Percentiles rank a stretch among this genome's conserved stretches.
Conservation (phyloP, 192 early-diverging fungal genomes). For the Coemansia sp. region DNA sequence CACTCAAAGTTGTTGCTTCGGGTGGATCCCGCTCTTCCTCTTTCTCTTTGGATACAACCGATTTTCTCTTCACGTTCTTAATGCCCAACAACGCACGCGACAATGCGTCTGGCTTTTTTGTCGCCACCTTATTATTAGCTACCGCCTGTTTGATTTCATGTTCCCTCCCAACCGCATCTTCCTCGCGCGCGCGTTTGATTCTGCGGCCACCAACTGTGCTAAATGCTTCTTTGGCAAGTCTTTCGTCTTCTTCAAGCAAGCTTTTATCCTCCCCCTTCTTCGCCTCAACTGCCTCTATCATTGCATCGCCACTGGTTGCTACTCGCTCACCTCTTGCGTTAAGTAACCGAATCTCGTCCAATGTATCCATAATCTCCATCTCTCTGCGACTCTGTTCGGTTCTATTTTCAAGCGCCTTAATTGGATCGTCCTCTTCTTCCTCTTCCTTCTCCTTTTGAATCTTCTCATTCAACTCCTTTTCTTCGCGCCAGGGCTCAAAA, state of each 20-base stretch:
- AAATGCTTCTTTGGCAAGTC: conserved; percentile 26
- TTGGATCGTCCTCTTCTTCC: conserved; percentile 90
- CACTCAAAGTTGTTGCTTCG: conserved; percentile 14
- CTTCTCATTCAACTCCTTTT: conserved; percentile 62
- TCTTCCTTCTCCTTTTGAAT: conserved; percentile 59
- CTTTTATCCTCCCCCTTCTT: conserved; percentile 21
- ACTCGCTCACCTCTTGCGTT: conserved; percentile 85
- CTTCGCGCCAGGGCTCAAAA: conserved; percentile 92
- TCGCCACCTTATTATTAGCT: background rate
- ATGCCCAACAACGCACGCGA: conserved; percentile 24
- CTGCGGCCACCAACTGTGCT: conserved; percentile 13
- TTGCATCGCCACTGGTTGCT: conserved; percentile 58
- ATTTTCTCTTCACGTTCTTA: conserved; percentile 16
- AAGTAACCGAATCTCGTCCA: conserved; percentile 90
- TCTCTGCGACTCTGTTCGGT: conserved; percentile 92
- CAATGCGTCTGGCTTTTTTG: background rate
- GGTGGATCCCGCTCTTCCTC: background rate
- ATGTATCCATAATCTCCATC: conserved; percentile 95
- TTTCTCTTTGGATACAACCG: background rate
- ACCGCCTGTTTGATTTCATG: conserved; percentile 8
- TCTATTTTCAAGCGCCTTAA: conserved; percentile 92
- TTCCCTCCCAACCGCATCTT: conserved; percentile 25
- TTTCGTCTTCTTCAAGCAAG: conserved; percentile 32
- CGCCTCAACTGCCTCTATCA: conserved; percentile 11
- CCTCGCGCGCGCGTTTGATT: conserved; percentile 41